Evolutionary conservation across 306 rosid species (phyloP).

Genomic region (Glycine latifolia): DNA sequence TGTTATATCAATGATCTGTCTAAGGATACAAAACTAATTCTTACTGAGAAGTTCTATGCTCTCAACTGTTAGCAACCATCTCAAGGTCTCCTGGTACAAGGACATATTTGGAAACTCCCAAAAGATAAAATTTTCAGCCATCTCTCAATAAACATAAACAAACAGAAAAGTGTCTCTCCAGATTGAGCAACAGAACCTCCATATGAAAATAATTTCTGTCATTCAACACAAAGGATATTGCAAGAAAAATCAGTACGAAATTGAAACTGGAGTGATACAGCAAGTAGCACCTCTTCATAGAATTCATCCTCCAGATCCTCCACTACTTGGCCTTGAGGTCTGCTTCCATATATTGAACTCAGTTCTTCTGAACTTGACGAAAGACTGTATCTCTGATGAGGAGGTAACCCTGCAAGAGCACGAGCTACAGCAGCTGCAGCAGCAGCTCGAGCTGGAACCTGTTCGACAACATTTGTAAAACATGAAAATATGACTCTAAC

Average conservation of each 20-base stretch:
- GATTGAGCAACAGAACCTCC: slow-evolving; percentile 40
- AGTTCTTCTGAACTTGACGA: slow-evolving; percentile 94
- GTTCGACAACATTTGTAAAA: slow-evolving; percentile 50
- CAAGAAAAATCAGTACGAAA: slow-evolving; percentile 50
- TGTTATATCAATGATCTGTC: slow-evolving; percentile 11
- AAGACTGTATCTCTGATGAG: slow-evolving; percentile 81
- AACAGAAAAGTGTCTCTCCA: slow-evolving; percentile 30
- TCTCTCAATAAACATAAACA: slow-evolving; percentile 32
- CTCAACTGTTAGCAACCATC: slow-evolving; percentile 38
- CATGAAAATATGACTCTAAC: slow-evolving; percentile 38
- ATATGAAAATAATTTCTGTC: slow-evolving; percentile 25
- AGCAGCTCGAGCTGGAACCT: slow-evolving; percentile 97
- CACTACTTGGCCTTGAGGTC: slow-evolving; percentile 62
- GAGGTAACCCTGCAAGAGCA: slow-evolving; percentile 97
- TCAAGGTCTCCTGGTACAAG: slow-evolving; percentile 23
- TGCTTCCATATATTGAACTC: slow-evolving; percentile 87
- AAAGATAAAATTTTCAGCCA: slow-evolving; percentile 15
- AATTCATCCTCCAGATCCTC: slow-evolving; percentile 91
- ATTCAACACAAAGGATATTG: slow-evolving; percentile 40
- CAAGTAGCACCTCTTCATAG: slow-evolving; percentile 88
- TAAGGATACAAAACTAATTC: slow-evolving; percentile 42
- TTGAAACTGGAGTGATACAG: slow-evolving; percentile 51
- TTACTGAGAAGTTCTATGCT: slow-evolving; percentile 23
- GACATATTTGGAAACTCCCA: slow-evolving; percentile 39
- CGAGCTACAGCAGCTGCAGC: slow-evolving; percentile 99